Evolutionary conservation across 169 alveolate species (phyloP).

Genomic region (Cryptosporidium tyzzeri): DNA sequence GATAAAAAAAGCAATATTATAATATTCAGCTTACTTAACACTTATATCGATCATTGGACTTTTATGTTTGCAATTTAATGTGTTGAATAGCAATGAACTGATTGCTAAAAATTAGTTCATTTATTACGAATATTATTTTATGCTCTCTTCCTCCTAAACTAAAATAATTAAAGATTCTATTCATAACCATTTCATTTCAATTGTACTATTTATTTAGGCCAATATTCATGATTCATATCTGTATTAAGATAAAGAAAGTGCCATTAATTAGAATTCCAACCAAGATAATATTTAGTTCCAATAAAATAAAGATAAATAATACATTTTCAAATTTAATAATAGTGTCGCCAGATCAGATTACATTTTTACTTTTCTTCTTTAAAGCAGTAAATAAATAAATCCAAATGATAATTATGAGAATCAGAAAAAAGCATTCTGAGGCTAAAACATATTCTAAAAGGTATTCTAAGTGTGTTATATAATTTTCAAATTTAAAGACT

Average conservation of each 20-base stretch:
- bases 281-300: constrained; percentile 1
- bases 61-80: not conserved
- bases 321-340: not conserved
- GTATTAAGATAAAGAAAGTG: not conserved
- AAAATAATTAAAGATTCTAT: not conserved
- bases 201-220: not conserved
- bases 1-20: too few species aligned
- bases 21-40: not conserved
- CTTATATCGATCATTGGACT: too few species aligned
- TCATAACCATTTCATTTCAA: not conserved
- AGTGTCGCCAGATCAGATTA: not conserved
- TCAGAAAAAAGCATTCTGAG: not conserved
- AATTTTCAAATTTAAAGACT: not conserved
- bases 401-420: not conserved
- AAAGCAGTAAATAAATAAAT: not conserved
- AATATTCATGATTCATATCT: not conserved
- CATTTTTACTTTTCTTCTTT: not conserved
- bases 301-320: not conserved
- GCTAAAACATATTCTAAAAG: not conserved
- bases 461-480: not conserved
- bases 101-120: too few species aligned
- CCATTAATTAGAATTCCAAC: not conserved
- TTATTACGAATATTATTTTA: too few species aligned
- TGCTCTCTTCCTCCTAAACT: not conserved
- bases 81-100: not conserved